Base-by-base conservation (phyloP, 331 rosid species). In the Phaseolus coccineus region DNA sequence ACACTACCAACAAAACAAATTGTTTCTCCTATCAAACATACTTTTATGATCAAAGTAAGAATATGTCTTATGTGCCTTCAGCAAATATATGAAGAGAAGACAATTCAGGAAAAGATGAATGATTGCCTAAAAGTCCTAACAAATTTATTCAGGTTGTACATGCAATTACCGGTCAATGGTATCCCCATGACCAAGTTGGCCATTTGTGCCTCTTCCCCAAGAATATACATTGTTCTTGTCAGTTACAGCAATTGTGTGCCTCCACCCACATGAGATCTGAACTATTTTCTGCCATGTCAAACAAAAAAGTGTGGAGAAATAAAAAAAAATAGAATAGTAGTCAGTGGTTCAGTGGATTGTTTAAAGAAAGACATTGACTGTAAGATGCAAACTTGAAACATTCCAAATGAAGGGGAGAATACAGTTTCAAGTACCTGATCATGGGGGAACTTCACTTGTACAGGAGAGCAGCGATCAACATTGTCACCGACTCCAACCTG, bases 121-220 rank as follows among this genome's bases (percentile, higher is more conserved):
- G 46, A 28, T 4, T 28, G 65, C 47, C 55, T 2, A 15, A 68
- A 44, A 71, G 9, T 77, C 81, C 51, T 46, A 71, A 46, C 62
- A 61, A 79, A 64, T 33, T 37, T 22, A 9, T 39, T 67, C 62
- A 64, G 76, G 68, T 50, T 81, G 51, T 48, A 78, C 55, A 27
- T 50, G 77, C n/a, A 52, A 61, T 87, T 90, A 93, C 98, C 93
- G 33, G 83, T 94, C 97, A 79, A 87, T 64, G 19, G 91, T 87
- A 65, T 90, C 96, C 19, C 96, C 97, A 57, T 83, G 92, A 51
- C 98, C 98, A 70, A 93, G 98, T 83, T 93, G 98, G 52, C 98
- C 98, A 85, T 93, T 91, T 70, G 98, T 91, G 78, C 98, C 98
- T 81, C 98, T 90, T 69, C 98, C 98, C 98, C 98, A 93, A 30